Conservation (phyloP, 495 filamentous ascomycete species). For the Aspergillus sparsus region DNA sequence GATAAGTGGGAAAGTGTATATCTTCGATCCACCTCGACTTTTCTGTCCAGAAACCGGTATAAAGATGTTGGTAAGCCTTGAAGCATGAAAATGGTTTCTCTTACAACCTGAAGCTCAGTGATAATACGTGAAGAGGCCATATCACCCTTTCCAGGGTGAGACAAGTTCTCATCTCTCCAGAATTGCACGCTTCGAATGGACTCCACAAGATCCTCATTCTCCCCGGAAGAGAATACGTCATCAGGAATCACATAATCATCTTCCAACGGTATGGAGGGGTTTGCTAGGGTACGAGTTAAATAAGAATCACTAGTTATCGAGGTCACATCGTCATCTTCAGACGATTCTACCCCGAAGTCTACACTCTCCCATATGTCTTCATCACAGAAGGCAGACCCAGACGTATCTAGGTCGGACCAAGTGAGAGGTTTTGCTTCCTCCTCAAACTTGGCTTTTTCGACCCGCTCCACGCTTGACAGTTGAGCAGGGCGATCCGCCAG, state of each 20-base stretch:
- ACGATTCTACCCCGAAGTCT: constrained; percentile 68
- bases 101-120: constrained; percentile 71
- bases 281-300: constrained; percentile 25
- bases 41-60: constrained; percentile 52
- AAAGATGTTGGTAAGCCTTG: constrained; percentile 74
- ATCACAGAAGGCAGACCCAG: constrained; percentile 69
- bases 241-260: constrained; percentile 42
- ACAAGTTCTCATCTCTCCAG: constrained; percentile 54
- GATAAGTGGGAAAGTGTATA: constrained; percentile 45
- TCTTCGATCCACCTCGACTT: constrained; percentile 38
- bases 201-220: constrained; percentile 44
- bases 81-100: constrained; percentile 85
- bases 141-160: constrained; percentile 26
- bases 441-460: constrained; percentile 53
- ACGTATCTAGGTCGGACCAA: constrained; percentile 73
- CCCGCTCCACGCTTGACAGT: constrained; percentile 61
- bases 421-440: constrained; percentile 53
- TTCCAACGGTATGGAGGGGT: constrained; percentile 27
- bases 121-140: constrained; percentile 50
- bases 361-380: constrained; percentile 77
- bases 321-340: constrained; percentile 50
- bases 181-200: constrained; percentile 62
- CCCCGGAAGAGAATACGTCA: constrained; percentile 36
- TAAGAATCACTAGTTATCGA: constrained; percentile 37
- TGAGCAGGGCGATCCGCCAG: constrained; percentile 79